phyloP scores from a whole-genome alignment of 176 grass and related monocot species.

The Carex cristatella region DNA sequence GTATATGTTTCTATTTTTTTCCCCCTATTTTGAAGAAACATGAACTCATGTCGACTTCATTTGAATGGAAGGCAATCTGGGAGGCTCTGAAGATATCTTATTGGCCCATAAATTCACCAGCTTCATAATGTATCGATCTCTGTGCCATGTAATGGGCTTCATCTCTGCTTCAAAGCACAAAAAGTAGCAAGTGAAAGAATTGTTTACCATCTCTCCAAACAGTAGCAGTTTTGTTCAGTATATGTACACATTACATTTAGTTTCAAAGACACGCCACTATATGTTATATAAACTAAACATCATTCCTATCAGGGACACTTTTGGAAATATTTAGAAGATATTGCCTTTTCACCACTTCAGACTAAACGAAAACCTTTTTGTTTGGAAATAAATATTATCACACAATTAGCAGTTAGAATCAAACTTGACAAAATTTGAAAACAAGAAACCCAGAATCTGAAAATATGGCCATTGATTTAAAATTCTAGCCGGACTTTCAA shows the following conservation, averaged over 20 bases:
- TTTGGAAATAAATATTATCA: not conserved
- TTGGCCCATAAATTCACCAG: slow-evolving; percentile 23
- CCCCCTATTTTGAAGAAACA: not conserved
- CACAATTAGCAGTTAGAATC: not conserved
- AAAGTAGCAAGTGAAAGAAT: not conserved
- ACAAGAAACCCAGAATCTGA: not conserved
- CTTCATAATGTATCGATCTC: slow-evolving; percentile 19
- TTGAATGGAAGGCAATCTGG: slow-evolving; percentile 1
- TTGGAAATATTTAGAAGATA: not conserved
- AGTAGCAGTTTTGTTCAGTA: not conserved
- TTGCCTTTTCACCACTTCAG: not conserved
- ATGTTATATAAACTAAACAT: not conserved
- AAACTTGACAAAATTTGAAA: not conserved
- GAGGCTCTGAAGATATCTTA: slow-evolving; percentile 16
- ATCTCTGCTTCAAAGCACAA: slow-evolving; percentile 18
- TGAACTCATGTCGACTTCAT: not conserved
- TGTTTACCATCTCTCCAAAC: not conserved
- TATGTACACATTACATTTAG: not conserved
- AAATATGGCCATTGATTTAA: not conserved
- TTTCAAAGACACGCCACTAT: not conserved
- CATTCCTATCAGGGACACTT: not conserved
- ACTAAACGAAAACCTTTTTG: not conserved
- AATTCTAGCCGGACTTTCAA: not conserved
- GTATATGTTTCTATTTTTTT: not conserved
- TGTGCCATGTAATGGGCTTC: slow-evolving; percentile 5